Evolutionary conservation across 768 basidiomycete genomes (phyloP), one percentile per base, ranked within the genome.

Genomic region (Mycena rosella): DNA sequence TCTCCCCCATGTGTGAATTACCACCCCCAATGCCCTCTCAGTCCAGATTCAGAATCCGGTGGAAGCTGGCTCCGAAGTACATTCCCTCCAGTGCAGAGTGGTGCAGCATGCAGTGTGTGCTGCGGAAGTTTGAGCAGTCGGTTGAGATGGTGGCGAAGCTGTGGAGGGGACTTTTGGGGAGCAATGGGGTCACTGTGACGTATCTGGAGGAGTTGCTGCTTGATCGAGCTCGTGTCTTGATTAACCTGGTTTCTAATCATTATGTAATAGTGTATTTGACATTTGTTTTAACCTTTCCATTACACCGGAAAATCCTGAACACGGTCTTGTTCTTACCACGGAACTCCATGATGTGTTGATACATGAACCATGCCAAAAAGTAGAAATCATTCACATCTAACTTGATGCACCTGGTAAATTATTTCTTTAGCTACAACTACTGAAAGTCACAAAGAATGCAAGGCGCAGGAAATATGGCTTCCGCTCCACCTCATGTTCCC

Each of bases 11-110:
- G 26, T 27, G 51, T 14, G 42, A 8, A 4, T 6, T n/a, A 2
- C 3, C 42, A n/a, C 42, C 42, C 42, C 42, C 42, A 44, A n/a
- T n/a, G n/a, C n/a, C n/a, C n/a, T n/a, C n/a, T 24, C 27, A 1
- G 24, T 5, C 32, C 11, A 49, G 4, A 49, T 70, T 65, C 60
- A 61, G 54, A 58, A 52, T 66, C 2, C 63, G 42, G 9, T 64
- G 68, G 5, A 66, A 70, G 36, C 68, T 64, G 7, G 68, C 58
- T 5, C 64, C 68, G 4, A 42, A 34, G 5, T 65, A 70, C 26
- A 26, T 44, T 13, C 42, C 60, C 8, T 18, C 34, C 17, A 18
- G 3, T n/a, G 55, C 24, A 3, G 60, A 65, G 40, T 29, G 36
- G 0, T 58, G 52, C 27, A 38, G 51, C 17, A 40, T 70, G 4